phyloP scores from a whole-genome alignment of 2,329 filamentous ascomycete genomes.

The Trichoderma koningii region DNA sequence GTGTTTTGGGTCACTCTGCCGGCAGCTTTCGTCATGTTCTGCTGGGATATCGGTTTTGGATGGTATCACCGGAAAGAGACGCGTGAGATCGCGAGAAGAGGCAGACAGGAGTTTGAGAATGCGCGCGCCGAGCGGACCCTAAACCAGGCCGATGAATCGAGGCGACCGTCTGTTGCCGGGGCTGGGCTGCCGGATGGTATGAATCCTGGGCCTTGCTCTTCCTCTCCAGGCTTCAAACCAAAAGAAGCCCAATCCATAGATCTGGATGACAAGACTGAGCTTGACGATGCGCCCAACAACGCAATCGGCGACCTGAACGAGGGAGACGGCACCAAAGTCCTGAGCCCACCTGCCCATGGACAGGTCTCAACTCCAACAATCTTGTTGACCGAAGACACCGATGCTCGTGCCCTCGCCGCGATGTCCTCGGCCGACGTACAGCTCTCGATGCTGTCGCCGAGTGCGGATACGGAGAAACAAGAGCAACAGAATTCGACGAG shows the following conservation, averaged over 20 bases:
- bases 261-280: neutral
- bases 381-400: conserved; percentile 29
- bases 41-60: conserved; percentile 65
- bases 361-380: conserved; percentile 28
- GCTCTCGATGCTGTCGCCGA: conserved; percentile 1
- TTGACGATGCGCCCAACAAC: neutral
- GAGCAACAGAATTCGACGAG: conserved; percentile 1
- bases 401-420: conserved; percentile 24
- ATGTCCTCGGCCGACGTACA: conserved; percentile 8
- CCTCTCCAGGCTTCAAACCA: neutral
- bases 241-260: neutral
- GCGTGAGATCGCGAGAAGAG: conserved; percentile 60
- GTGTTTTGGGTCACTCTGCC: conserved; percentile 72
- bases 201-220: neutral
- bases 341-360: neutral
- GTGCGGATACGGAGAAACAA: neutral
- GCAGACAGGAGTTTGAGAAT: conserved; percentile 42
- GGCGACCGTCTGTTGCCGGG: neutral
- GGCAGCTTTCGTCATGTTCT: conserved; percentile 67
- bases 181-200: neutral
- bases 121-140: conserved; percentile 30
- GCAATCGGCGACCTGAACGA: neutral
- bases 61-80: conserved; percentile 66
- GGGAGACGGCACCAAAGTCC: neutral
- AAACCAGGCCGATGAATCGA: conserved; percentile 26